A percentile compares a stretch with the other conserved stretches of the same genome.
Conservation (phyloP, 1,139 yeast genomes). For the Kodamaea sp. region DNA sequence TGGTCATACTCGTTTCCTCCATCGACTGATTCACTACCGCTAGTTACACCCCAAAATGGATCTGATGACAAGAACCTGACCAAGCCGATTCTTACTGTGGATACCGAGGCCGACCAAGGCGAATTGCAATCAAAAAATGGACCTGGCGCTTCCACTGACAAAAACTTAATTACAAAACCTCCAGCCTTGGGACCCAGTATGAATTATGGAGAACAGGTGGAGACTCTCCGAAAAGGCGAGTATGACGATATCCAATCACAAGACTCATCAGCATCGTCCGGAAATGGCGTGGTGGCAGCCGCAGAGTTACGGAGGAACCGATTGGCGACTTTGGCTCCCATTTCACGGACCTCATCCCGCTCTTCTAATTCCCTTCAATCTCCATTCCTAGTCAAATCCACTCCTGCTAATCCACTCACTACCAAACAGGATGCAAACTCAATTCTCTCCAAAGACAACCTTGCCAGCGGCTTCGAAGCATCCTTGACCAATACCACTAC, state of each 20-base stretch:
- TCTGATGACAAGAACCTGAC: neutral
- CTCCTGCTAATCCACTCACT: conserved; percentile 61
- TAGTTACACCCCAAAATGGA: neutral
- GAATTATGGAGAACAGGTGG: conserved; percentile 6
- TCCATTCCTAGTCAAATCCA: conserved; percentile 43
- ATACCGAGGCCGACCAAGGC: neutral
- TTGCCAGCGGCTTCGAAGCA: conserved; percentile 3
- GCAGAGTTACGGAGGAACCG: conserved; percentile 5
- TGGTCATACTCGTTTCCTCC: conserved; percentile 50
- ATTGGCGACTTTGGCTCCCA: conserved; percentile 8
- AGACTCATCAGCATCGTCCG: conserved; percentile 7
- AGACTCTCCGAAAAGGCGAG: conserved; percentile 6
- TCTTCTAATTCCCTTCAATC: conserved; percentile 37
- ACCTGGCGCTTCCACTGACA: neutral
- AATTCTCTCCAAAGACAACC: conserved; percentile 37
- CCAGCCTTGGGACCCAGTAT: no score
- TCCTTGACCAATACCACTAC: neutral
- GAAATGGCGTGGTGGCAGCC: conserved; percentile 2
- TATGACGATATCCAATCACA: conserved; percentile 13
- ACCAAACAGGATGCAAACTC: conserved; percentile 55
- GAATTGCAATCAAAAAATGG: neutral
- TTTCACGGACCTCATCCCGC: conserved; percentile 19
- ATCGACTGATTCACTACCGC: conserved; percentile 33
- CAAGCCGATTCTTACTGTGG: neutral
- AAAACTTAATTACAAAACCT: neutral